Percentiles rank a stretch among this genome's conserved stretches.
These are phyloP conservation scores for Salix koriyanagi DNA, from an alignment of 345 rosid genomes.

Conservation along the genomic window DNA sequence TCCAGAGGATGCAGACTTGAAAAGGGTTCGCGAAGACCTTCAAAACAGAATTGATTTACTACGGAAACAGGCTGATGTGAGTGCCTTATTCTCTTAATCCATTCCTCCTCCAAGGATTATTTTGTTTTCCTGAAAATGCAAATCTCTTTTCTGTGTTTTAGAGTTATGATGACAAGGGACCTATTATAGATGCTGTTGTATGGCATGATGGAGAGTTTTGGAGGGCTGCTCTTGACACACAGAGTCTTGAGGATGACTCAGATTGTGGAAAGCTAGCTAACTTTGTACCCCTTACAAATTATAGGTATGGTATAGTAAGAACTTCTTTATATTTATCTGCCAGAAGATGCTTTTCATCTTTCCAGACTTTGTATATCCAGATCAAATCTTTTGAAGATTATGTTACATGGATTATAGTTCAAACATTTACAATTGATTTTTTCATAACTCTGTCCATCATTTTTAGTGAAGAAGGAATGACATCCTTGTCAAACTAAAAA, in stretches of 20 bases:
- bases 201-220: slow-evolving; percentile 97
- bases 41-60: slow-evolving; percentile 75
- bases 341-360: not conserved
- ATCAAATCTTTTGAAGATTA: not conserved
- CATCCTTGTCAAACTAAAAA: not conserved
- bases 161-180: slow-evolving; percentile 93
- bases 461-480: not conserved
- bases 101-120: not conserved
- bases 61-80: slow-evolving; percentile 77
- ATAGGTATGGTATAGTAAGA: slow-evolving; percentile 43
- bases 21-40: slow-evolving; percentile 77
- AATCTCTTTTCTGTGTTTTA: slow-evolving; percentile 22
- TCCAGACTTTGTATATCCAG: not conserved
- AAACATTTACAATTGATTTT: not conserved
- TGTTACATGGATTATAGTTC: not conserved
- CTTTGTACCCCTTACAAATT: slow-evolving; percentile 75
- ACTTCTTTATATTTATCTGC: not conserved
- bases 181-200: slow-evolving; percentile 87
- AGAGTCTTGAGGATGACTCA: slow-evolving; percentile 74
- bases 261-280: slow-evolving; percentile 76
- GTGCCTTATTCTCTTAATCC: slow-evolving; percentile 25
- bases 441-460: not conserved
- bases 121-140: slow-evolving; percentile 8
- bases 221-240: slow-evolving; percentile 97
- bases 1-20: slow-evolving; percentile 62